Conservation (phyloP, 371 early-diverging fungal genomes). For the Mortierella sp. region DNA sequence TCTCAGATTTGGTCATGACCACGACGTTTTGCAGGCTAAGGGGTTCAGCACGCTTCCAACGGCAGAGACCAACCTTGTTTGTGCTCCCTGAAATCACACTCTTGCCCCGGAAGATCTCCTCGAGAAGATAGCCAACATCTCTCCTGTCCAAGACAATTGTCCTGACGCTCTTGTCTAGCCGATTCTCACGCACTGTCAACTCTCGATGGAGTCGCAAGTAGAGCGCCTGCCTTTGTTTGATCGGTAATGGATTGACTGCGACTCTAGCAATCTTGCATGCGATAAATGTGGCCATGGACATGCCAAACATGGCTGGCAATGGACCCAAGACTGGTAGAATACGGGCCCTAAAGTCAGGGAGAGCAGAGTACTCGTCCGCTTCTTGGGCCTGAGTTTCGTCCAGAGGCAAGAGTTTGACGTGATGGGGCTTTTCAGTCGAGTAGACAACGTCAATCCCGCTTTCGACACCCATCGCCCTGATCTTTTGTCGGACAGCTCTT, state of each 20-base stretch:
- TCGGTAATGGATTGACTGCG: slow-evolving; percentile 80
- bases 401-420: slow-evolving; percentile 82
- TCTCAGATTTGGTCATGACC: slow-evolving; percentile 75
- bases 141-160: slow-evolving; percentile 68
- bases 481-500: slow-evolving; percentile 79
- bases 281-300: slow-evolving; percentile 88
- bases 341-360: slow-evolving; percentile 90
- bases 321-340: slow-evolving; percentile 91
- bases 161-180: slow-evolving; percentile 39
- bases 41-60: slow-evolving; percentile 82
- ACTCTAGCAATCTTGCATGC: slow-evolving; percentile 82
- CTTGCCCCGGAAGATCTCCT: slow-evolving; percentile 90
- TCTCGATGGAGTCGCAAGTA: slow-evolving; percentile 82
- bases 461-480: slow-evolving; percentile 77
- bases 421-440: slow-evolving; percentile 90
- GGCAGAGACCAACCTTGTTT: slow-evolving; percentile 78
- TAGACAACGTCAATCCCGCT: slow-evolving; percentile 89
- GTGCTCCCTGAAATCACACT: slow-evolving; percentile 79
- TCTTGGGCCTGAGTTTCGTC: slow-evolving; percentile 83
- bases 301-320: slow-evolving; percentile 94
- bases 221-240: slow-evolving; percentile 81
- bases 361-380: slow-evolving; percentile 87
- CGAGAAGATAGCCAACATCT: slow-evolving; percentile 87
- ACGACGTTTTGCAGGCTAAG: slow-evolving; percentile 79
- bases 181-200: slow-evolving; percentile 72